These are phyloP conservation scores for Skeletonema costatum DNA, from an alignment of 108 stramenopile genomes.

Conservation along the genomic window DNA sequence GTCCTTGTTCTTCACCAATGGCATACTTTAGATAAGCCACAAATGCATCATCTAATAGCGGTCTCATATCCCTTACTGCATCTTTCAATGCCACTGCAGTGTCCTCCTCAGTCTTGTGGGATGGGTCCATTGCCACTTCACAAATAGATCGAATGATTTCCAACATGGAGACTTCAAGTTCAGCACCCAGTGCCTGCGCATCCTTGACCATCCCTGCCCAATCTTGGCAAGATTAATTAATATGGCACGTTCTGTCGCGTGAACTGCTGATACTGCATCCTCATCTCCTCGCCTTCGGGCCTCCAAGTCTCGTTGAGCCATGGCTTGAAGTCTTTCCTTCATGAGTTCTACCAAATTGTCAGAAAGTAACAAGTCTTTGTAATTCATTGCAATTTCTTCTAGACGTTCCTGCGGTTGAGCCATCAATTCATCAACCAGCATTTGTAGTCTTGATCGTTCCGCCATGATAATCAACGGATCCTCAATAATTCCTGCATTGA, in stretches of 20 bases:
- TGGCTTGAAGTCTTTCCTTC: slow-evolving; percentile 59
- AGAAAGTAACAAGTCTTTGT: slow-evolving; percentile 85
- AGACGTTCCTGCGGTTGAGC: slow-evolving; percentile 83
- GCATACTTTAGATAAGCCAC: slow-evolving; percentile 91
- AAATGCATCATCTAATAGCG: slow-evolving; percentile 83
- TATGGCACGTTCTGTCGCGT: slow-evolving; percentile 67
- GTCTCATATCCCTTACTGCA: slow-evolving; percentile 86
- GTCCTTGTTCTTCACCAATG: slow-evolving; percentile 87
- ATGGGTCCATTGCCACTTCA: slow-evolving; percentile 90
- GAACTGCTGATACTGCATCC: slow-evolving; percentile 41
- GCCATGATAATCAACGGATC: slow-evolving; percentile 61
- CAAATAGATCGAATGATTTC: slow-evolving; percentile 88
- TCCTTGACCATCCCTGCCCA: slow-evolving; percentile 80
- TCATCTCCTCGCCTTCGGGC: slow-evolving; percentile 48
- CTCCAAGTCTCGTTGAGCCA: slow-evolving; percentile 73
- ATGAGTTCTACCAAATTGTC: slow-evolving; percentile 75
- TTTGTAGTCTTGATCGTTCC: slow-evolving; percentile 69
- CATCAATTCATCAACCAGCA: slow-evolving; percentile 77
- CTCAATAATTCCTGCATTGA: slow-evolving; percentile 71
- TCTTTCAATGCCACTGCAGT: slow-evolving; percentile 81
- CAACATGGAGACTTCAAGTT: slow-evolving; percentile 82
- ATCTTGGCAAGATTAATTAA: slow-evolving; percentile 71
- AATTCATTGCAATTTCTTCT: slow-evolving; percentile 73
- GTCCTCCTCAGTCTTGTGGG: slow-evolving; percentile 78
- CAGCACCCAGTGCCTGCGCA: slow-evolving; percentile 75